phyloP scores from a whole-genome alignment of 2,329 filamentous ascomycete species.

The Ophiostoma populinum region DNA sequence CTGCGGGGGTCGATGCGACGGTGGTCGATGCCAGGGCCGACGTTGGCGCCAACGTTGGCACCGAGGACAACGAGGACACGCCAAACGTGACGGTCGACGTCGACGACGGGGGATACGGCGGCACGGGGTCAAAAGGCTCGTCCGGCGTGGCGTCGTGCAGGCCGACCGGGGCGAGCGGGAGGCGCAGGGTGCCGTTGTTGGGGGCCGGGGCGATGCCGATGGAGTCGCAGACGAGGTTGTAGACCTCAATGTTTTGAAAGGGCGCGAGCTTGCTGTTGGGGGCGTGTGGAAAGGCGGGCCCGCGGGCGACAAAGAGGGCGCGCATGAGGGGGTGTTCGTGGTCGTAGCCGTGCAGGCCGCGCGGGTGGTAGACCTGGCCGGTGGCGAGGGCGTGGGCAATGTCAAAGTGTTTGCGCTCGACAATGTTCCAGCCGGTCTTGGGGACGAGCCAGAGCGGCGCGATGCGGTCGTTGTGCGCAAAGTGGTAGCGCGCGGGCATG shows the following conservation, averaged over 20 bases:
- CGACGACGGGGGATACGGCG: constrained; percentile 12
- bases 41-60: too few relatives aligned
- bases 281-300: constrained; percentile 77
- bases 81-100: neutral
- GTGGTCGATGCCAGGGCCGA: neutral
- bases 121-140: constrained; percentile 35
- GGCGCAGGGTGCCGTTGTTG: constrained; percentile 74
- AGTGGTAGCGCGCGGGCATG: constrained; percentile 90
- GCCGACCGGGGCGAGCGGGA: constrained; percentile 49
- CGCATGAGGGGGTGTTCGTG: constrained; percentile 90
- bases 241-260: constrained; percentile 91
- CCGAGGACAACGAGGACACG: too few relatives aligned
- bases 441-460: constrained; percentile 91
- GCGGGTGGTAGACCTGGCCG: constrained; percentile 55
- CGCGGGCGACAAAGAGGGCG: constrained; percentile 82
- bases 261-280: constrained; percentile 62
- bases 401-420: constrained; percentile 63
- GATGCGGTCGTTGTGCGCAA: constrained; percentile 72
- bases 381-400: constrained; percentile 48
- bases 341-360: constrained; percentile 86
- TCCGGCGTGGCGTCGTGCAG: constrained; percentile 38
- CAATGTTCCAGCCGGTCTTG: constrained; percentile 82
- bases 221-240: constrained; percentile 87
- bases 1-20: constrained; percentile 6
- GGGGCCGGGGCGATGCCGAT: constrained; percentile 53